Evolutionary conservation across 169 alveolate species (phyloP).

Genomic region (Plasmodium inui): DNA sequence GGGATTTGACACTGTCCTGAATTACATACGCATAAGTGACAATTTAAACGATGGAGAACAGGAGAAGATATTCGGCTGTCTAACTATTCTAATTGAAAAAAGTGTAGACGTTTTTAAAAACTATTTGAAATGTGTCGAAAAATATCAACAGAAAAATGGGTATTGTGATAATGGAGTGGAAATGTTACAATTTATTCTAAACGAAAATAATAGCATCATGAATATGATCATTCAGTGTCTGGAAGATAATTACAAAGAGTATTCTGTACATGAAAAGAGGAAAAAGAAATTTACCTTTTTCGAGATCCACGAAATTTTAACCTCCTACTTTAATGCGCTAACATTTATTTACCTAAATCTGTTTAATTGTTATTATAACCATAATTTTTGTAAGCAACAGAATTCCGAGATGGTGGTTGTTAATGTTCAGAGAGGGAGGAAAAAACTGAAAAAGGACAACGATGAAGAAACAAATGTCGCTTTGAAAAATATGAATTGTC

Average conservation of each 20-base stretch:
- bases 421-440: constrained; percentile 68
- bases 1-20: constrained; percentile 46
- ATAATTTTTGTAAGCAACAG: constrained; percentile 33
- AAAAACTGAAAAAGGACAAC: constrained; percentile 52
- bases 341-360: constrained; percentile 64
- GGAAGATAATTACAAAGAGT: constrained; percentile 56
- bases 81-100: constrained; percentile 59
- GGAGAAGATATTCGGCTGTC: constrained; percentile 64
- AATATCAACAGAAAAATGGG: constrained; percentile 30
- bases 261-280: constrained; percentile 44
- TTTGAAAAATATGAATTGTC: constrained; percentile 47
- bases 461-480: constrained; percentile 55
- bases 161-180: constrained; percentile 12
- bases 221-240: constrained; percentile 46
- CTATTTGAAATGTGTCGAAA: constrained; percentile 65
- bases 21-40: constrained; percentile 37
- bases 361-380: constrained; percentile 49
- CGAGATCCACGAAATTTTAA: constrained; percentile 49
- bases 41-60: constrained; percentile 36
- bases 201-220: constrained; percentile 55
- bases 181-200: constrained; percentile 5
- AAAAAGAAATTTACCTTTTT: constrained; percentile 28
- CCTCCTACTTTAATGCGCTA: constrained; percentile 62
- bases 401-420: constrained; percentile 29
- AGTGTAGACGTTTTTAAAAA: constrained; percentile 72